Base-by-base conservation (phyloP, 2,329 filamentous ascomycete genomes). In the Penicillium sp. region DNA sequence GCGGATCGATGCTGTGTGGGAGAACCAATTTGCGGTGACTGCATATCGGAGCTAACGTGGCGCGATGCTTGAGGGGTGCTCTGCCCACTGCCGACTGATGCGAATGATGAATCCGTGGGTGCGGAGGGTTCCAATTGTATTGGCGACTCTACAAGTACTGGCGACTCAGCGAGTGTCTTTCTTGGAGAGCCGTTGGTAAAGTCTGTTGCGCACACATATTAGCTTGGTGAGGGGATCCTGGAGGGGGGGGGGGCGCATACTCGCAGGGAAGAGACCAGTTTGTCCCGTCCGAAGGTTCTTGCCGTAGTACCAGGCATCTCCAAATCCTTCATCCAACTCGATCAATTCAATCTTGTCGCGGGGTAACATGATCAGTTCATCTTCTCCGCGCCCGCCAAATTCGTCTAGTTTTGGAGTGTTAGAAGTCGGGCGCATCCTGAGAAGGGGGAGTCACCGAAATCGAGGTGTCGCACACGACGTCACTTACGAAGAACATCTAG, bases 321-420 rank as follows among this genome's bases (percentile, higher is more conserved):
- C 84, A 71, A 88, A 88, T 64, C 86, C 85, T 65, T 88, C 85
- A 71, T 88, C 85, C 62, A 85, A 77, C 73, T 88, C 85, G 33
- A 87, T 81, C 54, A 88, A 76, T 72, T 86, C 81, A 63, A 88
- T 82, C 65, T 82, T 82, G 67, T 87, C 84, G 47, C 84, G 93
- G 71, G 95, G 95, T 55, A 86, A 81, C 64, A 99, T 82, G 67
- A 86, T 95, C 71, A 99, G 82, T 81, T 99, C 94, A 77, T 99
- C 94, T 57, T 90, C 89, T 75, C 92, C 95, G 66, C 94, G 87
- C 57, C 93, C 93, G 67, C 87, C 81, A 75, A 99, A 97, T 77
- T 97, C 92, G 78, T 99, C 91, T 96, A 65, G n/a, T 45, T 50
- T 56, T 56, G 46, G 29, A 49, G 37, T 49, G 52, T 57, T 57